Percentiles rank a stretch among this genome's conserved stretches.
Conservation (phyloP, 139 green algal genomes). For the Zygnema circumcarinatum region DNA sequence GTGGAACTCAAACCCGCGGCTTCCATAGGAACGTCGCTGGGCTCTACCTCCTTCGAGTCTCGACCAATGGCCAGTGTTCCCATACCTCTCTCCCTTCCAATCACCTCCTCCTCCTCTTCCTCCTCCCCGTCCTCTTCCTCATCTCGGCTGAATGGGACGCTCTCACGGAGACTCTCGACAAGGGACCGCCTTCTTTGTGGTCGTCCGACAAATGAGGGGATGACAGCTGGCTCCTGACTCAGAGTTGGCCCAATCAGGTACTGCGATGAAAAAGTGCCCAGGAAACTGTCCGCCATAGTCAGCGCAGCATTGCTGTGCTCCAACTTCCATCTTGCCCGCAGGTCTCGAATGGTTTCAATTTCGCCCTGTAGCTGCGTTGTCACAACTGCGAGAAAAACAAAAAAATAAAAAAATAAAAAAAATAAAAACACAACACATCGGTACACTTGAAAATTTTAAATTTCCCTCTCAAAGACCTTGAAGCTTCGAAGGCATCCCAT, state of each 20-base stretch:
- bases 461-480: no score
- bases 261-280: constrained; percentile 5
- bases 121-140: background rate
- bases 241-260: constrained; percentile 4
- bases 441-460: background rate
- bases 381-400: background rate
- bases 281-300: background rate
- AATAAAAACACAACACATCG: background rate
- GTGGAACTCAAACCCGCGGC: no score
- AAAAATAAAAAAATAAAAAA: constrained; percentile 4
- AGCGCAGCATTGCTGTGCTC: background rate
- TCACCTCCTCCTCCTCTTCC: constrained; percentile 1
- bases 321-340: background rate
- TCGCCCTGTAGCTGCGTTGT: background rate
- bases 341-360: background rate
- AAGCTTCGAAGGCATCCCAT: no score
- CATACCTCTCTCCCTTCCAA: background rate
- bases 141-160: no score
- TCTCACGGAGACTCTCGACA: no score
- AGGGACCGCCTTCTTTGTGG: no score
- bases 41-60: background rate
- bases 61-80: no score
- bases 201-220: background rate
- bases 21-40: no score
- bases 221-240: constrained; percentile 10